phyloP scores from a whole-genome alignment of 1,139 yeast genomes.

The Eremothecium sinecaudum region DNA sequence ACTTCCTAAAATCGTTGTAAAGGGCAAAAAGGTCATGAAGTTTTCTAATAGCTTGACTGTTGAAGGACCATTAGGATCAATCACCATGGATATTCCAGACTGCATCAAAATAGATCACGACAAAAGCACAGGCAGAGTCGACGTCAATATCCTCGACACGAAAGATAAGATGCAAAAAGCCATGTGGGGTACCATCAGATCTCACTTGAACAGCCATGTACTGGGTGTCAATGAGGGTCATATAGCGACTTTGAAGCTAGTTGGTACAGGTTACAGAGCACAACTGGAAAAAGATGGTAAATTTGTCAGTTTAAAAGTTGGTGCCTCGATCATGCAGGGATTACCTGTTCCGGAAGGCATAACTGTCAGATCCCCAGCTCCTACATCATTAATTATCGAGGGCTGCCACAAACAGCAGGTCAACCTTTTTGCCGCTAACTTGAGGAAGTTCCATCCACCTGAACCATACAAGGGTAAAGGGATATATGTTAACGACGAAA shows the following conservation, averaged over 20 bases:
- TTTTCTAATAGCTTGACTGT: constrained; percentile 58
- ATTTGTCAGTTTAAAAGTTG: constrained; percentile 67
- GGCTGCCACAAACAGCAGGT: constrained; percentile 87
- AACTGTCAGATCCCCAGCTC: constrained; percentile 67
- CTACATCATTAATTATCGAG: constrained; percentile 79
- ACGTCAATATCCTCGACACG: constrained; percentile 50
- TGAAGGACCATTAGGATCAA: constrained; percentile 70
- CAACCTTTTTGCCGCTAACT: constrained; percentile 76
- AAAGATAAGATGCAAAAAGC: constrained; percentile 61
- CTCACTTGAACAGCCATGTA: constrained; percentile 66
- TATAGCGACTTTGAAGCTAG: constrained; percentile 74
- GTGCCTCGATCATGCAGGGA: constrained; percentile 67
- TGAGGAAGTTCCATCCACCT: constrained; percentile 85
- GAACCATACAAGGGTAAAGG: constrained; percentile 99
- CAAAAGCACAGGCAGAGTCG: constrained; percentile 35
- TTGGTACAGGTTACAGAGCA: constrained; percentile 97
- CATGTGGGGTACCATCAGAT: constrained; percentile 93
- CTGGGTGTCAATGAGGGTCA: constrained; percentile 92
- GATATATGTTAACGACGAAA: constrained; percentile 83
- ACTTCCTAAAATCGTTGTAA: constrained; percentile 47
- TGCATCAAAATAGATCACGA: constrained; percentile 43
- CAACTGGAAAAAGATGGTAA: constrained; percentile 47
- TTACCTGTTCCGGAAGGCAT: constrained; percentile 66
- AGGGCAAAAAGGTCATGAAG: constrained; percentile 52
- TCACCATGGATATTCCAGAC: constrained; percentile 59